A percentile compares a stretch with the other conserved stretches of the same genome.
Conservation (phyloP, 2,329 filamentous ascomycete genomes). For the Aspergillus tanneri region DNA sequence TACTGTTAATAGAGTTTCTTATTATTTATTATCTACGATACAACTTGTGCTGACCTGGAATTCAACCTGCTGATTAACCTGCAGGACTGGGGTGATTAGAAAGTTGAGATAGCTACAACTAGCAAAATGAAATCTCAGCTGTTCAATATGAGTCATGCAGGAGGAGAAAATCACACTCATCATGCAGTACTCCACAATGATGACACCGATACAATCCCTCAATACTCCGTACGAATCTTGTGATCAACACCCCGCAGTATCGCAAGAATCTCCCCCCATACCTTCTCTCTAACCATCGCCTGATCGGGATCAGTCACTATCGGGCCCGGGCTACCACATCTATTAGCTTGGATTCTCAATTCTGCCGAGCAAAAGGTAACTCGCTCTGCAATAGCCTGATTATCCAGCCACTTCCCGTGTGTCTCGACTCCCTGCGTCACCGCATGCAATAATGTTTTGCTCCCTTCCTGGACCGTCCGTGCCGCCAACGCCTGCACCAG, state of each 20-base stretch:
- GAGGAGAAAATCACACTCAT: neutral
- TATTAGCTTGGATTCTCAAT: slow-evolving; percentile 3
- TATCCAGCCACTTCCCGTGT: slow-evolving; percentile 16
- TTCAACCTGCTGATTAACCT: neutral
- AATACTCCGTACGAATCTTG: slow-evolving; percentile 3
- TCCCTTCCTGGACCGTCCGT: slow-evolving; percentile 11
- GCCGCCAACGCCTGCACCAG: slow-evolving; percentile 11
- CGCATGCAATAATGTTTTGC: slow-evolving; percentile 15
- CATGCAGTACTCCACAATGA: neutral
- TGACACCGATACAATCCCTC: neutral
- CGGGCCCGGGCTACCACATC: slow-evolving; percentile 5
- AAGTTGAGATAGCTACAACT: neutral
- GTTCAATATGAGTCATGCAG: neutral
- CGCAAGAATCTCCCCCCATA: slow-evolving; percentile 17
- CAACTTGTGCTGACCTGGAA: neutral
- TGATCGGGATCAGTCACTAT: slow-evolving; percentile 7
- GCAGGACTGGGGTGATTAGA: neutral
- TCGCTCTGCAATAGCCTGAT: slow-evolving; percentile 14
- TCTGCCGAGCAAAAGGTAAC: neutral
- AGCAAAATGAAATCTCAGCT: neutral
- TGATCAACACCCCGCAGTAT: slow-evolving; percentile 7
- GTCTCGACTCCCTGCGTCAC: slow-evolving; percentile 6
- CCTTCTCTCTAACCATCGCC: slow-evolving; percentile 6
- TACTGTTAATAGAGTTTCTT: neutral
- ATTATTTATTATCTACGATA: neutral